A percentile compares a stretch with the other conserved stretches of the same genome.
Conservation (phyloP, 2,329 filamentous ascomycete species). For the Arthrinium puccinioides region DNA sequence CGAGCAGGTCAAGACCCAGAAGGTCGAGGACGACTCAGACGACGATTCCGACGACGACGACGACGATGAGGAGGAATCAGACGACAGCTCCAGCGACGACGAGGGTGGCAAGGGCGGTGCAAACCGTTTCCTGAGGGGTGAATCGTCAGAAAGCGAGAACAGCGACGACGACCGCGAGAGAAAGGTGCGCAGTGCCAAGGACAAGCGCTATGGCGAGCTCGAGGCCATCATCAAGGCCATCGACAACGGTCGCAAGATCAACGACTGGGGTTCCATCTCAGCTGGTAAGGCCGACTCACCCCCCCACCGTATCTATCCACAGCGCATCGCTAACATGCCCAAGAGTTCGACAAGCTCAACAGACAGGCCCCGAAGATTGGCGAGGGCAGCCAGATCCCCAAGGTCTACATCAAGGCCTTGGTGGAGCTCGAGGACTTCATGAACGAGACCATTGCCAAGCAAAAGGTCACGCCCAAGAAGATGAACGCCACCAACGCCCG, state of each 20-base stretch:
- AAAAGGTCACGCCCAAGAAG: conserved; percentile 94
- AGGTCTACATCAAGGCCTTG: conserved; percentile 86
- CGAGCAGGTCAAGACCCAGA: conserved; percentile 39
- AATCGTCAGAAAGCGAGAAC: conserved; percentile 69
- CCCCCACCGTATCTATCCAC: not conserved
- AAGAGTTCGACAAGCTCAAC: conserved; percentile 93
- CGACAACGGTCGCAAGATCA: conserved; percentile 95
- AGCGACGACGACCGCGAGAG: conserved; percentile 81
- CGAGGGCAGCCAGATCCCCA: conserved; percentile 72
- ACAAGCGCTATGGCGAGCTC: conserved; percentile 92
- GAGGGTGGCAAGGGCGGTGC: conserved; percentile 62
- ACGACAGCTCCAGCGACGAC: conserved; percentile 55
- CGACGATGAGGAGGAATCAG: conserved; percentile 39
- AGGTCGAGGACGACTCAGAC: conserved; percentile 45
- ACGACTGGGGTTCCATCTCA: conserved; percentile 91
- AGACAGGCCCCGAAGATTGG: conserved; percentile 74
- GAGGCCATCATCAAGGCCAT: conserved; percentile 85
- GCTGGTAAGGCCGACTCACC: conserved; percentile 52
- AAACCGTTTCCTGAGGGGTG: conserved; percentile 75
- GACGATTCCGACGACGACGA: conserved; percentile 47
- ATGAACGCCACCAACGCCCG: conserved; percentile 96
- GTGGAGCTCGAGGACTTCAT: conserved; percentile 91
- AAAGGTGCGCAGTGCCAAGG: conserved; percentile 94
- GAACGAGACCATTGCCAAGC: conserved; percentile 89
- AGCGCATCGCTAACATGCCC: conserved; percentile 3